Base-by-base conservation (phyloP, 352 stramenopile species). In the Detonula confervacea region DNA sequence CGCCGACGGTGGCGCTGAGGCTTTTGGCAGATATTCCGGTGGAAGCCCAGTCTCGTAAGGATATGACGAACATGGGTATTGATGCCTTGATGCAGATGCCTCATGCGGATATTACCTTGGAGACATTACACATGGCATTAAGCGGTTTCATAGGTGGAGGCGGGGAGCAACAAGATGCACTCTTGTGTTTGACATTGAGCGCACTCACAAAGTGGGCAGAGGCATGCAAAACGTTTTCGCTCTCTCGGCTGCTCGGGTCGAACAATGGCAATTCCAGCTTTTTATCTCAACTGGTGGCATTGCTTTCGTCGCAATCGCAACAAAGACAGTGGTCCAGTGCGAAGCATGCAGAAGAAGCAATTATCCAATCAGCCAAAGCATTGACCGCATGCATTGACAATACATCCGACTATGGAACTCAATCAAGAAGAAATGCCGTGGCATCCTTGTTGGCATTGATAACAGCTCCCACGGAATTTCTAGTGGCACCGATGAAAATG, bases 41-140 rank as follows among this genome's bases (percentile, higher is more conserved):
- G 33, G 77, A 88, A 74, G 67, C 78, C n/a, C 59, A 77, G 62
- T 63, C 71, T 8, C 60, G 66, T 12, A 60, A 47, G n/a, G 76
- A 84, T 54, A 59, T 84, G 25, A 74, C 71, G 24, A 73, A 0
- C 30, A 12, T 44, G 0, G 30, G 72, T 30, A 73, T 49, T 14
- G 47, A 64, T 29, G 29, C 25, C 0, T 44, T 81, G 14, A 35
- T 81, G 37, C 39, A 77, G n/a, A n/a, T n/a, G 49, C 18, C 22
- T 79, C 25, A 52, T 72, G 37, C 62, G 37, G 18, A 62, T 75
- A 16, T 33, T 68, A 27, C 33, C 20, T 42, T 76, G n/a, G 39
- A 76, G 12, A 69, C 56, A 20, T 60, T 76, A 29, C 67, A 68
- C 3, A 46, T 76, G 37, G 44, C 56, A 8, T n/a, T 60, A 1